Base-by-base conservation (phyloP, 805 yeast species). In the Nakazawaea ernobii region DNA sequence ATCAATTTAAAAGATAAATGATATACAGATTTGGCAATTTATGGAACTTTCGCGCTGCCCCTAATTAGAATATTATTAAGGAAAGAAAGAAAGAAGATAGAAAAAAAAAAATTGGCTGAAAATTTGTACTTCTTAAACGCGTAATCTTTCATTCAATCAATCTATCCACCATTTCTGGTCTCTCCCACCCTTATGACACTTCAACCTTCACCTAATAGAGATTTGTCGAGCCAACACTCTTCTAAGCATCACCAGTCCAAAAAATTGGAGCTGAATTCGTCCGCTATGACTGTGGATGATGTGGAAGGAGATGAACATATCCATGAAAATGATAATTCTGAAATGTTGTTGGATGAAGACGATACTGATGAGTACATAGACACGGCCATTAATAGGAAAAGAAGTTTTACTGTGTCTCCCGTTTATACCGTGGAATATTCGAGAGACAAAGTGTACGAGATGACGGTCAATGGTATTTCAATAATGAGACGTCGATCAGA, bases 361-460 rank as follows among this genome's bases (percentile, higher is more conserved):
- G 48, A 44, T 26, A 41, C 48, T 3, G 46, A 48, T 27, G 51
- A 48, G 27, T 43, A 10, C 24, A 29, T 41, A 32, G 40, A 43
- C 15, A 39, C 30, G 32, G 46, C 43, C 11, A 28, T 36, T 26
- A 39, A 14, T 15, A 24, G 42, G 24, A 43, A 36, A 24, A 24
- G 33, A 8, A 39, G 46, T 27, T 45, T 40, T 26, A 32, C 42
- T n/a, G 35, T 62, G 9, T 53, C 55, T n/a, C 62, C 66, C 0
- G 72, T 85, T 32, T 85, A 83, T 61, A 82, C 89, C 2, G 92
- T 92, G 37, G 82, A 86, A 24, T 84, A 86, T 68, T 75, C 91
- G 35, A 79, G 89, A 55, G 86, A 87, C 46, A 86, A 94, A 60
- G 92, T 91, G 52, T 95, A 86, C 68, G 86, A 92, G 69, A 73